These are phyloP conservation scores for Daldinia concentrica DNA, from an alignment of 495 filamentous ascomycete species.

Conservation along the genomic window DNA sequence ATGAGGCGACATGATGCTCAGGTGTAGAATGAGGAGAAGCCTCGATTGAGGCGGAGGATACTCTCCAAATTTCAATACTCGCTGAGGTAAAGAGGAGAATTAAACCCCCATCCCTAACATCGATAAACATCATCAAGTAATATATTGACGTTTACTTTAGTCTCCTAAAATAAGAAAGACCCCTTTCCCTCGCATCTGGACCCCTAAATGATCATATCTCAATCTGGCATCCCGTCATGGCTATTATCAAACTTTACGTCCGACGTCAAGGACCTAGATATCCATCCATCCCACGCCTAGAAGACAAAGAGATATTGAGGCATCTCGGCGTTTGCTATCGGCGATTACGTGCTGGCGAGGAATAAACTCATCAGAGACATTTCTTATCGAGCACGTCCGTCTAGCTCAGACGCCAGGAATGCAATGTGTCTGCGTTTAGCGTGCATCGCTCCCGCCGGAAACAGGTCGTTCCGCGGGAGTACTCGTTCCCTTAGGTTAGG, in stretches of 20 bases:
- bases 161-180: conserved; percentile 6
- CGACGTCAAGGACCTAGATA: conserved; percentile 11
- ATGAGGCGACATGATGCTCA: not conserved
- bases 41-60: not conserved
- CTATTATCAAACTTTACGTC: conserved; percentile 16
- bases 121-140: not conserved
- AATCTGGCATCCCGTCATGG: conserved; percentile 14
- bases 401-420: conserved; percentile 21
- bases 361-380: conserved; percentile 17
- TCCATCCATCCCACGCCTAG: conserved; percentile 12
- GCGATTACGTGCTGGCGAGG: conserved; percentile 18
- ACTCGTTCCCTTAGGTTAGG: conserved; percentile 16
- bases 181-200: conserved; percentile 5
- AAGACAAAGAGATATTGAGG: not conserved
- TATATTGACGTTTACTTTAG: conserved; percentile 1
- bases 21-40: not conserved
- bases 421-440: conserved; percentile 24
- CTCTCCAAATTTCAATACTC: not conserved
- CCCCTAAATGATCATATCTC: not conserved
- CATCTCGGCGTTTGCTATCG: conserved; percentile 3
- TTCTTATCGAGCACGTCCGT: conserved; percentile 4
- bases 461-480: conserved; percentile 34
- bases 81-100: not conserved
- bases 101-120: not conserved
- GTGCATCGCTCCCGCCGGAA: conserved; percentile 37